Evolutionary conservation across 306 rosid species (phyloP), one percentile per base, ranked within the genome.

Genomic region (Vachellia collinsii): DNA sequence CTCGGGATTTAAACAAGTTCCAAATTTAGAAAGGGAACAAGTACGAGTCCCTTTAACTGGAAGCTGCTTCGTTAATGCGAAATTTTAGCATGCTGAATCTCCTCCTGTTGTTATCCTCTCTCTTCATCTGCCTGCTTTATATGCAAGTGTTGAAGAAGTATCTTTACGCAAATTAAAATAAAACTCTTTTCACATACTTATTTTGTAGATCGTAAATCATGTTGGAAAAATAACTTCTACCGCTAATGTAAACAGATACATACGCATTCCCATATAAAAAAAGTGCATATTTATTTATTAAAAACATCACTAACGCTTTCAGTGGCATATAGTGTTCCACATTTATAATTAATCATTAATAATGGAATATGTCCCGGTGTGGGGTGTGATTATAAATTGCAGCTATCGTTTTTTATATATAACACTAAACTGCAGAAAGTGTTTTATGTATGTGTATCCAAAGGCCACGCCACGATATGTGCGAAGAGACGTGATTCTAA

Each of bases 41-140:
- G 87, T 81, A 77, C 80, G 79, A 43, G 56, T 69, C 83, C 76
- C 87, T 80, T 83, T 46, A 80, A 43, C 38, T 53, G 81, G 51
- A 75, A 87, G 76, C 72, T 80, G 48, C 47, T 62, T 17, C 62
- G 14, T 11, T 14, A 46, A 10, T 38, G 44, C 63, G 41, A 79
- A 79, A 59, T 66, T 22, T 47, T 59, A 59, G 23, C 36, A 29
- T 73, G 76, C 74, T n/a, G n/a, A n/a, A n/a, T 80, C 74, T 82
- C 56, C 17, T 77, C 39, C 66, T 54, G 41, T 53, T 80, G 43
- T 39, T 46, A 76, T 72, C 39, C 61, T 48, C n/a, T n/a, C n/a
- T n/a, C n/a, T n/a, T n/a, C n/a, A n/a, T n/a, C n/a, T n/a, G n/a
- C 34, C 34, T 29, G 34, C n/a, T 29, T 29, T 29, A 29, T 29